Evolutionary conservation across 768 basidiomycete genomes (phyloP), one percentile per base, ranked within the genome.

Genomic region (Psilocybe subaeruginosa): DNA sequence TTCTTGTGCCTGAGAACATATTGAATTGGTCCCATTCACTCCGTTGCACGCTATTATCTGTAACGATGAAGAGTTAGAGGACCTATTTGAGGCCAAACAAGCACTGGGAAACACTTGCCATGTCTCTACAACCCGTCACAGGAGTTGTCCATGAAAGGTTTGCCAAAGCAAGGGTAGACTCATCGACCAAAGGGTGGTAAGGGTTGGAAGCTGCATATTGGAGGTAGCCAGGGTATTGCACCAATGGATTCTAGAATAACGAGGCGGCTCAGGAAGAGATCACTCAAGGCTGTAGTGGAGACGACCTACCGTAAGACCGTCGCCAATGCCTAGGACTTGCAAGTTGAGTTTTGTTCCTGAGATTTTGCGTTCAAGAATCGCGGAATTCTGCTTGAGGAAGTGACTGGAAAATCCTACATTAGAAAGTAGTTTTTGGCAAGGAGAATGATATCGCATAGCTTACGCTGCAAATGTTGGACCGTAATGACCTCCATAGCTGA

Each of bases 401-500:
- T 86, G 75, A 3, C 78, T 84, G 27, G 23, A 39, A 37, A 9
- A 23, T 49, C n/a, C 8, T 23, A 33, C 19, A 3, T 49, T 14
- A 16, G 14, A 23, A 0, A 23, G 23, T 23, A 23, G 23, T 23
- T 2, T 23, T 23, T 23, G 23, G 23, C 23, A 2, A 2, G 2
- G 23, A 23, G 23, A 23, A 23, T 23, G 0, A 23, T 23, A 23
- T 23, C 23, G 23, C 2, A 23, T 23, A 2, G 23, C 77, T 61
- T 60, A 81, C 66, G 84, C 80, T 57, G 88, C 87, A 61, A 90
- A 90, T 27, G 81, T 79, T 0, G 89, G 89, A 1, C 85, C 89
- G 67, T 88, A 90, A 65, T 90, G 89, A 0, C 89, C 88, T 31
- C 89, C 89, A 63, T 88, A 90, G 41, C 87, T 88, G 59, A 4